Conservation (phyloP, 768 basidiomycete genomes). For the Rhodotorula kratochvilovae region DNA sequence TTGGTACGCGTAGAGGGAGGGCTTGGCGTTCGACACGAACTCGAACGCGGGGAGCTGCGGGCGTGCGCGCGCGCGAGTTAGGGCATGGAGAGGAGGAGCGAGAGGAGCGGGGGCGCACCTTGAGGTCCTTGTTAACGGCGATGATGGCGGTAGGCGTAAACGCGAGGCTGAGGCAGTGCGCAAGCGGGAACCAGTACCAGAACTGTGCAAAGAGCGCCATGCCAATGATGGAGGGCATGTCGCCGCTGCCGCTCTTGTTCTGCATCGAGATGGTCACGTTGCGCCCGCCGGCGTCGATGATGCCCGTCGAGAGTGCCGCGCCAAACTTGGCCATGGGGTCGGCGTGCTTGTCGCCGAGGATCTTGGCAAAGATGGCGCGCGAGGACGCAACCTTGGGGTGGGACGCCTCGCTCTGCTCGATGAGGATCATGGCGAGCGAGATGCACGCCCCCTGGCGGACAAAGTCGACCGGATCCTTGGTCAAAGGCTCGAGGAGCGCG, state of each 20-base stretch:
- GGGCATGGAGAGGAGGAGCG: not conserved
- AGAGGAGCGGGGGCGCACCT: conserved; percentile 54
- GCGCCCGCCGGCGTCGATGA: conserved; percentile 94
- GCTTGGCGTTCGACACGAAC: conserved; percentile 79
- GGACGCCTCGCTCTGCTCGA: conserved; percentile 88
- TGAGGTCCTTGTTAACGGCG: conserved; percentile 77
- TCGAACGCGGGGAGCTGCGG: conserved; percentile 84
- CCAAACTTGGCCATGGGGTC: conserved; percentile 98
- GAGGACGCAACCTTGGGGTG: conserved; percentile 74
- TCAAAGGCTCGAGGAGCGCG: conserved; percentile 95
- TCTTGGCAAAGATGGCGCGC: conserved; percentile 80
- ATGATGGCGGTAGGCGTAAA: conserved; percentile 96
- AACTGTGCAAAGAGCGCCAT: conserved; percentile 98
- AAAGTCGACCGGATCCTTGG: conserved; percentile 95
- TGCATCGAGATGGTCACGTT: conserved; percentile 92
- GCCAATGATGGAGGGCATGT: conserved; percentile 93
- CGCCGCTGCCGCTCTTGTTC: conserved; percentile 84
- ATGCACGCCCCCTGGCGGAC: conserved; percentile 96
- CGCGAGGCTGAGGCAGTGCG: conserved; percentile 83
- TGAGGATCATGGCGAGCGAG: conserved; percentile 91
- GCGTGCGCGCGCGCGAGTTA: not conserved
- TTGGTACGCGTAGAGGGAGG: conserved; percentile 90
- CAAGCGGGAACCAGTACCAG: conserved; percentile 99
- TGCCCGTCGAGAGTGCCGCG: conserved; percentile 88
- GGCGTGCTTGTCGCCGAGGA: conserved; percentile 93